phyloP scores from a whole-genome alignment of 2,329 filamentous ascomycete genomes.

The Thermoascus crustaceus region DNA sequence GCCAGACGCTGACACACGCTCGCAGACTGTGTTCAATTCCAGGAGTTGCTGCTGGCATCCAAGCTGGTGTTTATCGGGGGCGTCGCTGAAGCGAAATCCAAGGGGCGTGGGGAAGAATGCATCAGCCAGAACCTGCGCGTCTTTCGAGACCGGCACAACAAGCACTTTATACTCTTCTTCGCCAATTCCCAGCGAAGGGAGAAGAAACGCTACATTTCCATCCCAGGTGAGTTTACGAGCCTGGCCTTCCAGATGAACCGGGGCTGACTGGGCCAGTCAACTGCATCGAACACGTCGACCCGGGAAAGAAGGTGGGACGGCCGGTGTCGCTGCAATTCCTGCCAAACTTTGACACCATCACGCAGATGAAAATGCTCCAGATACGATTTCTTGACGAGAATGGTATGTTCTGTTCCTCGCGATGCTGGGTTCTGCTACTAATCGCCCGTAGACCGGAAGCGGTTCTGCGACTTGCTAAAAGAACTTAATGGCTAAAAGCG shows the following conservation, averaged over 20 bases:
- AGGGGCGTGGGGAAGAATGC: slow-evolving; percentile 37
- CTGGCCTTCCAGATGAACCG: not conserved
- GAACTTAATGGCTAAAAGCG: not conserved
- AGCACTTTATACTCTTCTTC: slow-evolving; percentile 31
- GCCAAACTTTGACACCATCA: slow-evolving; percentile 35
- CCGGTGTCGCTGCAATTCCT: slow-evolving; percentile 30
- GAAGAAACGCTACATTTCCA: slow-evolving; percentile 33
- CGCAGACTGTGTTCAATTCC: slow-evolving; percentile 34
- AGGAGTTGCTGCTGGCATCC: slow-evolving; percentile 32
- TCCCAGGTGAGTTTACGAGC: slow-evolving; percentile 30
- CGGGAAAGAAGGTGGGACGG: slow-evolving; percentile 30
- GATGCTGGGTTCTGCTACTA: slow-evolving; percentile 1
- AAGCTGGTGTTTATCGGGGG: slow-evolving; percentile 34
- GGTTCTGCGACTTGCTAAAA: slow-evolving; percentile 17
- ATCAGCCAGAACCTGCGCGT: slow-evolving; percentile 38
- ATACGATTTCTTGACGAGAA: slow-evolving; percentile 33
- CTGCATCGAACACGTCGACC: slow-evolving; percentile 30
- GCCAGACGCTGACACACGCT: slow-evolving; percentile 3
- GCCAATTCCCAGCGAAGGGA: slow-evolving; percentile 36
- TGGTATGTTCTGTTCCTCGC: slow-evolving; percentile 18
- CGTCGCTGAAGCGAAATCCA: slow-evolving; percentile 36
- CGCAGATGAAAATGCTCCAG: slow-evolving; percentile 30
- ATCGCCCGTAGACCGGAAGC: slow-evolving; percentile 18
- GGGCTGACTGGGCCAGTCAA: slow-evolving; percentile 19
- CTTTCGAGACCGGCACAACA: slow-evolving; percentile 27